Base-by-base conservation (phyloP, 169 alveolate species). In the Eimeria sp. region DNA sequence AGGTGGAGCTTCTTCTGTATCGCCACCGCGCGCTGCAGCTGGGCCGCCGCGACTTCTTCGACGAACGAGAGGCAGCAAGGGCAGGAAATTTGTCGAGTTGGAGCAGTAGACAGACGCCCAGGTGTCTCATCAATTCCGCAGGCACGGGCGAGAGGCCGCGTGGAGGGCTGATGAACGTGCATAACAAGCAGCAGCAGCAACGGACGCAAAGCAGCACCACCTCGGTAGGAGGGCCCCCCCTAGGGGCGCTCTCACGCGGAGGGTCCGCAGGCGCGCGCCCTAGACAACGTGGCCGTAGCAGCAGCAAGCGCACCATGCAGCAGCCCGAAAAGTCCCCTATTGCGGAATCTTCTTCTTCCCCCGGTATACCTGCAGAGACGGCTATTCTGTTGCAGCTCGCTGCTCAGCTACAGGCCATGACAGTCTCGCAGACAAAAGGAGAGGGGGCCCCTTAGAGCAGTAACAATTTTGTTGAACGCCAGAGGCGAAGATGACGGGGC, bases 1-100 rank as follows among this genome's bases (percentile, higher is more conserved):
- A 93, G 65, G 88, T 86, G 65, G 97, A 96, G 61, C 96, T 96
- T 25, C 91, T 70, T n/a, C 61, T 90, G 63, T 75, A 73, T 27
- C 51, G 95, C 11, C 88, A 58, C 73, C 89, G 65, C 45, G 95
- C 95, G 0, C 72, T 80, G 1, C 65, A 78, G 27, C n/a, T 27
- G 61, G 95, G 95, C 34, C 14, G 88, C 9, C 73, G 95, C 25
- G 84, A 90, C 49, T 90, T 90, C 95, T 30, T 47, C 80, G 54
- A 58, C 13, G 95, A 90, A 27, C 51, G 72, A 82, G 72, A 82
- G 18, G 25, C 67, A 30, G 72, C 90, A 22, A 47, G 49, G n/a
- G 16, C 16, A 20, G 90, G 30, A 9, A 27, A 54, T n/a, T 1
- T 25, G 73, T 25, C 72, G 16, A 51, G 25, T n/a, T 49, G 25